Conservation (phyloP, 257 asterid genomes). For the Jacaranda mimosifolia region DNA sequence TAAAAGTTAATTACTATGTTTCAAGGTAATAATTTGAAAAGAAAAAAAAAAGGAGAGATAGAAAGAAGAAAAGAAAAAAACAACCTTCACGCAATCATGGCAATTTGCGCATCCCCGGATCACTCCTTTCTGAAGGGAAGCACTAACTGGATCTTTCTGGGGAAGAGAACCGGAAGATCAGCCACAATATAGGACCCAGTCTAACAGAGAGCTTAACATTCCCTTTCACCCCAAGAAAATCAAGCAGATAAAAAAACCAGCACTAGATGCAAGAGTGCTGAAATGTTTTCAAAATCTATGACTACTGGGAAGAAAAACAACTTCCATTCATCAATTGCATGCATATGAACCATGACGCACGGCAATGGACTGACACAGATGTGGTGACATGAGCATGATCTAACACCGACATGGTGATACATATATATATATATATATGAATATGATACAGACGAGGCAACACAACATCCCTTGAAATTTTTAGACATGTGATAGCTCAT, state of each 20-base stretch:
- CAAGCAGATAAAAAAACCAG: slow-evolving; percentile 2
- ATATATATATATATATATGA: too few species aligned
- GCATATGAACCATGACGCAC: neutral
- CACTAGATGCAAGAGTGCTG: slow-evolving; percentile 18
- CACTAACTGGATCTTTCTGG: slow-evolving; percentile 54
- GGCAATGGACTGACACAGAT: too few species aligned
- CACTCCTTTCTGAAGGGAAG: slow-evolving; percentile 77
- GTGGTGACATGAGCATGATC: too few species aligned
- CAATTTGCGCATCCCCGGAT: slow-evolving; percentile 75
- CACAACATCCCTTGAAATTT: too few species aligned
- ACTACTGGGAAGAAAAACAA: slow-evolving; percentile 25
- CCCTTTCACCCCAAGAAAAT: neutral
- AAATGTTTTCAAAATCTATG: neutral
- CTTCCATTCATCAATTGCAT: slow-evolving; percentile 9
- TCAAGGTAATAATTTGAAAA: slow-evolving; percentile 11
- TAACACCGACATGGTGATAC: too few species aligned
- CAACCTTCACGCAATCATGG: slow-evolving; percentile 66
- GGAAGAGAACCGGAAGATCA: slow-evolving; percentile 34
- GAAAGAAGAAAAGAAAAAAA: neutral
- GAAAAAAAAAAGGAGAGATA: neutral
- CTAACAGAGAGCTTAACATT: slow-evolving; percentile 26
- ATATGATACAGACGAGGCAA: too few species aligned
- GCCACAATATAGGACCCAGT: slow-evolving; percentile 32
- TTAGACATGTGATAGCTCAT: too few species aligned
- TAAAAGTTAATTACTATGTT: slow-evolving; percentile 11